Conservation (phyloP, 305 asterid genomes). For the Monarda citriodora region DNA sequence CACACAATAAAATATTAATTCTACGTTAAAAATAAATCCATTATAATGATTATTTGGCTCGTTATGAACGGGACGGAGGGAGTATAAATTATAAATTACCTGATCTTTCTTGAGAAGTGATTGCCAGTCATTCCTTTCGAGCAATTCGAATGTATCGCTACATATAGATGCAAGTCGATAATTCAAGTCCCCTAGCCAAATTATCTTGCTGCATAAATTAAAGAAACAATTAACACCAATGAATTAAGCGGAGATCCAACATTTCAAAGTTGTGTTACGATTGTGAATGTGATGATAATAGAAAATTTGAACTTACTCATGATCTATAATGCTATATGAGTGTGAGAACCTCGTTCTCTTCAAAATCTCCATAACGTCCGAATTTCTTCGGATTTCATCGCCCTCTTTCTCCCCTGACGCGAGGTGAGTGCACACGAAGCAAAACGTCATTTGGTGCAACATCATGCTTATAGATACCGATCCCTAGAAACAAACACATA, state of each 20-base stretch:
- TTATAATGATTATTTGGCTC: too few relatives aligned
- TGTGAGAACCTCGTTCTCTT: conserved; percentile 51
- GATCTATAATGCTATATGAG: conserved; percentile 46
- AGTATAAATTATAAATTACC: conserved; percentile 29
- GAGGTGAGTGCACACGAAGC: conserved; percentile 89
- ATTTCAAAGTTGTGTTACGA: too few relatives aligned
- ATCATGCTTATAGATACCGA: conserved; percentile 83
- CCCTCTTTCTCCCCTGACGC: conserved; percentile 85
- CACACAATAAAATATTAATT: neutral
- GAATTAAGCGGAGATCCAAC: too few relatives aligned
- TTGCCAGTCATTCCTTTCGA: conserved; percentile 65
- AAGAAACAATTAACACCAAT: neutral
- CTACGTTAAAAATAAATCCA: too few relatives aligned
- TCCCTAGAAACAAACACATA: conserved; percentile 35
- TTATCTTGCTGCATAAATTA: conserved; percentile 46
- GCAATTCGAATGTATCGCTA: conserved; percentile 36
- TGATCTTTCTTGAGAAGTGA: conserved; percentile 74
- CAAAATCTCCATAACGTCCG: conserved; percentile 66
- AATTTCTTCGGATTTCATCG: conserved; percentile 58
- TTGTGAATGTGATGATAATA: neutral
- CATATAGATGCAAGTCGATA: conserved; percentile 58
- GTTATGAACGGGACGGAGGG: too few relatives aligned
- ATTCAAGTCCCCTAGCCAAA: conserved; percentile 94
- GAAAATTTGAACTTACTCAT: conserved; percentile 44
- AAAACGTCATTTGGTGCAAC: conserved; percentile 41